These are phyloP conservation scores for Fusarium goolgardi DNA, from an alignment of 2,329 filamentous ascomycete species.

Conservation along the genomic window DNA sequence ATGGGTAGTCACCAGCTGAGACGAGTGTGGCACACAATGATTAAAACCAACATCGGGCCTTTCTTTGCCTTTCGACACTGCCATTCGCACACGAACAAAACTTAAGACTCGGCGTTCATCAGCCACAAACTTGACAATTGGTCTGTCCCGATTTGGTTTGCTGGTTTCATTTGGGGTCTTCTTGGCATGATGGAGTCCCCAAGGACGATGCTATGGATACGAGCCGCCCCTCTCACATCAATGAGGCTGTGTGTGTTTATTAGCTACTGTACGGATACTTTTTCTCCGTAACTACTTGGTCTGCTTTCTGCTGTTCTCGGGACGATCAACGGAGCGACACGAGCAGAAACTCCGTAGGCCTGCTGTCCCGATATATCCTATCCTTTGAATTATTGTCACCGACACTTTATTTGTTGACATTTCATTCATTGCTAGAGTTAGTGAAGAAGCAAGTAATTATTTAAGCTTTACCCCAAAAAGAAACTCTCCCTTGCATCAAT, in stretches of 20 bases:
- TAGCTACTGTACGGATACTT: not conserved
- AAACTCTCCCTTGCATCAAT: slow-evolving; percentile 31
- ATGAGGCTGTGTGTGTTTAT: slow-evolving; percentile 30
- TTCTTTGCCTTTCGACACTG: slow-evolving; percentile 6
- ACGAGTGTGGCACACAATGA: slow-evolving; percentile 18
- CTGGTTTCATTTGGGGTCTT: slow-evolving; percentile 13
- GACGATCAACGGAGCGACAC: slow-evolving; percentile 29
- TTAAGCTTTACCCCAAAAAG: slow-evolving; percentile 14
- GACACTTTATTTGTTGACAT: slow-evolving; percentile 1
- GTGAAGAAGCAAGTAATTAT: not conserved
- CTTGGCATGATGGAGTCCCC: slow-evolving; percentile 22
- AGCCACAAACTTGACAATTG: slow-evolving; percentile 23
- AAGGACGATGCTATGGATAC: slow-evolving; percentile 27
- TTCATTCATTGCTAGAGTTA: not conserved
- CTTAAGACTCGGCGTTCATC: slow-evolving; percentile 3
- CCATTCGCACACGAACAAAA: slow-evolving; percentile 20
- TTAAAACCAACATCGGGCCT: slow-evolving; percentile 22
- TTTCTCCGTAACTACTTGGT: not conserved
- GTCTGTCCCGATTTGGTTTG: slow-evolving; percentile 16
- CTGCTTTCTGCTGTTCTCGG: slow-evolving; percentile 15
- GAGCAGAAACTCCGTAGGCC: slow-evolving; percentile 3
- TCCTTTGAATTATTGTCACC: not conserved
- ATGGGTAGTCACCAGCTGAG: not conserved
- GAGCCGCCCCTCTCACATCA: slow-evolving; percentile 12
- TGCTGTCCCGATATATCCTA: not conserved